These are phyloP conservation scores for Nannizziopsis barbatae DNA, from an alignment of 2,329 filamentous ascomycete genomes.

Conservation along the genomic window DNA sequence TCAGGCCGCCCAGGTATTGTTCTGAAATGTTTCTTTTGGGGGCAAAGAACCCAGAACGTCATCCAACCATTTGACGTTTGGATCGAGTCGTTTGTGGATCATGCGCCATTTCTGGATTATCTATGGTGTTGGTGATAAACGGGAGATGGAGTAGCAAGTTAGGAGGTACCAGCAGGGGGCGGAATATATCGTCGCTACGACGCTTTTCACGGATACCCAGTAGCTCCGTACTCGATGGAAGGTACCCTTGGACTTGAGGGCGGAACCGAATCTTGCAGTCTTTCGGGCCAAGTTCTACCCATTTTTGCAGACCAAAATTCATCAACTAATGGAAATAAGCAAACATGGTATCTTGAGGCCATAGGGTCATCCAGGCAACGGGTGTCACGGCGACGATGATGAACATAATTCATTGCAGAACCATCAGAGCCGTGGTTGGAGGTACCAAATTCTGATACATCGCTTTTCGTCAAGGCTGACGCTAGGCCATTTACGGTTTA, in stretches of 20 bases:
- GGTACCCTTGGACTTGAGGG: not conserved
- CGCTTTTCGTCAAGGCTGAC: not conserved
- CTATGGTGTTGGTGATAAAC: not conserved
- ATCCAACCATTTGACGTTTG: not conserved
- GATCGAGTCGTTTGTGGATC: not conserved
- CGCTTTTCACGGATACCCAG: not conserved
- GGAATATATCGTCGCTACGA: not conserved
- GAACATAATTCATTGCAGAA: slow-evolving; percentile 1
- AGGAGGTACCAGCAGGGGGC: slow-evolving; percentile 3
- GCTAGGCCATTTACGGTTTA: not conserved
- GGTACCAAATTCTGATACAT: slow-evolving; percentile 10
- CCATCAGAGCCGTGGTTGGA: not conserved
- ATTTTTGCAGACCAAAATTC: not conserved
- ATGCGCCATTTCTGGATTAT: not conserved
- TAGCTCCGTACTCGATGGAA: slow-evolving; percentile 1
- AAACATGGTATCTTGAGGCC: not conserved
- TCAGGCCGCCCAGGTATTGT: slow-evolving; percentile 2
- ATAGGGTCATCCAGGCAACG: not conserved
- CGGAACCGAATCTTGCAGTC: not conserved
- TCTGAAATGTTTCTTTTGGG: slow-evolving; percentile 7
- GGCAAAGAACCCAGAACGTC: not conserved
- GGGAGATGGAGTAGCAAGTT: not conserved
- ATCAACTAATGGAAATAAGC: not conserved
- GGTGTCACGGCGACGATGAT: not conserved
- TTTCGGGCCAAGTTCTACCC: too few species aligned